A percentile compares a stretch with the other conserved stretches of the same genome.
Evolutionary conservation across 2,329 filamentous ascomycete species (phyloP).

Genomic region (Beauveria medogensis): DNA sequence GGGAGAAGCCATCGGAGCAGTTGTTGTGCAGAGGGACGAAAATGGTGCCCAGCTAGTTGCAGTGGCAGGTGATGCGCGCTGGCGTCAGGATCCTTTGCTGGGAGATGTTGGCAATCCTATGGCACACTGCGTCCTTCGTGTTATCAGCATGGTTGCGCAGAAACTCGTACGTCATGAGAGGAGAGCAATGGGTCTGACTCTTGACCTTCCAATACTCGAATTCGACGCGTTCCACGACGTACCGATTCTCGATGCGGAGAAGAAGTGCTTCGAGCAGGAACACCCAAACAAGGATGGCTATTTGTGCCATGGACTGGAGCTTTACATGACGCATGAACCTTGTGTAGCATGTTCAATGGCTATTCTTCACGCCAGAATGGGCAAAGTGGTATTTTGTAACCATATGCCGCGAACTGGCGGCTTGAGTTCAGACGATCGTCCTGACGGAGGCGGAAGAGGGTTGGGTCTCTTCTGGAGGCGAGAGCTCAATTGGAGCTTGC

Average conservation of each 20-base stretch:
- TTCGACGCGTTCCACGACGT: conserved; percentile 60
- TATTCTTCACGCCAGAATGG: conserved; percentile 87
- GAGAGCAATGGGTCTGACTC: conserved; percentile 26
- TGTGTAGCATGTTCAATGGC: conserved; percentile 98
- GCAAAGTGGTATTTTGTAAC: conserved; percentile 70
- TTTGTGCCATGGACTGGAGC: conserved; percentile 84
- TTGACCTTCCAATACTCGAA: conserved; percentile 34
- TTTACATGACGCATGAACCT: conserved; percentile 92
- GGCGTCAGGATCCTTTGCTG: conserved; percentile 44
- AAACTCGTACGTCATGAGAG: conserved; percentile 52
- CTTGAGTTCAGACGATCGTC: conserved; percentile 66
- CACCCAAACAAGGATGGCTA: conserved; percentile 72
- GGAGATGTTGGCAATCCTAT: conserved; percentile 59
- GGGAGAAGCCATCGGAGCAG: conserved; percentile 65
- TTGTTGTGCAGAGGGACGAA: conserved; percentile 59
- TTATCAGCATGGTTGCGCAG: conserved; percentile 74
- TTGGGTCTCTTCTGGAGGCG: conserved; percentile 63
- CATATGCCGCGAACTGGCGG: conserved; percentile 77
- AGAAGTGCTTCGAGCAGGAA: conserved; percentile 52
- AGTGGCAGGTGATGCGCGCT: conserved; percentile 69
- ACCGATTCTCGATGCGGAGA: conserved; percentile 61
- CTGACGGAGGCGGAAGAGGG: conserved; percentile 48
- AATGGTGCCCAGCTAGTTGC: conserved; percentile 53
- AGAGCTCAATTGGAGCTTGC: conserved; percentile 79
- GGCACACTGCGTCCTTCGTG: conserved; percentile 69